These are phyloP conservation scores for Scortechinia acanthostroma DNA, from an alignment of 2,329 filamentous ascomycete genomes.

Conservation along the genomic window DNA sequence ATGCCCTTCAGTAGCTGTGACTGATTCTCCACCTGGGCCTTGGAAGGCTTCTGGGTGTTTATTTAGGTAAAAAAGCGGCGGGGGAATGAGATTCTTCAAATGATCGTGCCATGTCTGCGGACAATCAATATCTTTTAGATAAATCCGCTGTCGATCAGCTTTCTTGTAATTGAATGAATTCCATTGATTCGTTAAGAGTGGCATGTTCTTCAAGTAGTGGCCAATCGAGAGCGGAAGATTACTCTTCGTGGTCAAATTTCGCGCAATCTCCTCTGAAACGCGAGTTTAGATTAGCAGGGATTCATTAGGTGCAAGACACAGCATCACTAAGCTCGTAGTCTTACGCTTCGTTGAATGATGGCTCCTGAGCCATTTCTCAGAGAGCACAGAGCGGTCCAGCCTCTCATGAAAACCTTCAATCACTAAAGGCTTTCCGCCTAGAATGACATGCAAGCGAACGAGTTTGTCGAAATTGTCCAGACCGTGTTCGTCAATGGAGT, in stretches of 20 bases:
- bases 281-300: too few species aligned
- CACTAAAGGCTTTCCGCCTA: background rate
- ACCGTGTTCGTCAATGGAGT: background rate
- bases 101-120: conserved; percentile 79
- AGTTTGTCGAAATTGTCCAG: background rate
- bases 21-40: conserved; percentile 25
- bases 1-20: conserved; percentile 25
- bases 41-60: conserved; percentile 54
- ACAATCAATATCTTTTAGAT: conserved; percentile 95
- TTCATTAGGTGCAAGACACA: too few species aligned
- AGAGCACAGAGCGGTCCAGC: background rate
- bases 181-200: conserved; percentile 76
- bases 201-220: conserved; percentile 86
- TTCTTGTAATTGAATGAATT: conserved; percentile 70
- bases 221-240: conserved; percentile 67
- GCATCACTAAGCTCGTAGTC: too few species aligned
- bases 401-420: background rate
- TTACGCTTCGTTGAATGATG: background rate
- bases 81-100: conserved; percentile 70
- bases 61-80: conserved; percentile 83
- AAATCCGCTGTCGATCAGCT: conserved; percentile 67
- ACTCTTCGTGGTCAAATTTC: conserved; percentile 1
- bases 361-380: background rate
- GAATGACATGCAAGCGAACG: background rate
- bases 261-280: background rate